Evolutionary conservation across 2,329 filamentous ascomycete genomes (phyloP), one percentile per base, ranked within the genome.

Genomic region (Alternaria sp.): DNA sequence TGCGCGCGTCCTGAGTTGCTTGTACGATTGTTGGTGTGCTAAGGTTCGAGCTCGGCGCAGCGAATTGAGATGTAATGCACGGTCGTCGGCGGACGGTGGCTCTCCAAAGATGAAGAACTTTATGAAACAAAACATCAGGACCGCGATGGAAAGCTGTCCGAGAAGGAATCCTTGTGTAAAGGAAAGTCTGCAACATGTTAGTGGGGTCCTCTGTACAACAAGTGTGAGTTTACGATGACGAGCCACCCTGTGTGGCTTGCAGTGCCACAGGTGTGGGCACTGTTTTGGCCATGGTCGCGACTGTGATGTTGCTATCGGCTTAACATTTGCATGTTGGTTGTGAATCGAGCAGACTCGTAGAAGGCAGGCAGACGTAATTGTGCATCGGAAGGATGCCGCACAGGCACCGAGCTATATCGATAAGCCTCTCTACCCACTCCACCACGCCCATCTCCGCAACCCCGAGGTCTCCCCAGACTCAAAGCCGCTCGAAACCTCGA

Each of bases 81-180:
- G 91, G 54, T 90, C 88, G 63, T 96, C 93, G 61, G 92, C 85
- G 1, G 91, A 92, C 0, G 93, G 92, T 5, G 92, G 88, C 74
- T 98, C 95, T 69, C 95, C 95, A 75, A 99, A 98, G 74, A 99
- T 98, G 85, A 99, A 99, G 86, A 97, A 99, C 77, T 97, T 97
- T 79, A 99, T 98, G 80, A 99, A 98, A 67, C 90, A 92, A 65
- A 93, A 93, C 61, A 99, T 87, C 37, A 99, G 84, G 24, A 98
- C 82, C 13, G 97, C 91, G 44, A 99, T 91, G 2, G 93, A 96
- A 51, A 99, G 84, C 78, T 99, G 95, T 49, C 95, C 95, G 31
- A 98, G 84, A 48, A 99, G 87, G 68, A 99, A 90, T 28, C 95
- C 95, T 76, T 97, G 92, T 0, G 92, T 96, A 78, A 98, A 98